Evolutionary conservation across 257 asterid species (phyloP), one percentile per base, ranked within the genome.

Genomic region (Fraxinus anomala): DNA sequence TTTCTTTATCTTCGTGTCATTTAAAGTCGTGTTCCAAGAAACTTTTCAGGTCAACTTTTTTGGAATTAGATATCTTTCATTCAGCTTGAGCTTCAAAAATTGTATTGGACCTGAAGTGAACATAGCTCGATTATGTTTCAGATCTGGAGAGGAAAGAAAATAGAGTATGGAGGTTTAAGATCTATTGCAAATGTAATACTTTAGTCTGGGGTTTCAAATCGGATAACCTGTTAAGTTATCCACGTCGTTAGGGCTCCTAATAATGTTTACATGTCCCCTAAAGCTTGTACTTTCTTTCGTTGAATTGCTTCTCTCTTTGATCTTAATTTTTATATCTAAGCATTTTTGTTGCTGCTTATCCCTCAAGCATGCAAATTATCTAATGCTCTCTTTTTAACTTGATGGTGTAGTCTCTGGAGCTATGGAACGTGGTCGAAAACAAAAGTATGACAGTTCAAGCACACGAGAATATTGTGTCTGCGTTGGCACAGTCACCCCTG

Each of bases 351-450:
- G 16, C 68, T 59, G 31, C 68, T 59, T 6, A 21, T 6, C 23
- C 68, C 31, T 23, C 68, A 4, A 23, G 68, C 9, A 9, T 21
- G 13, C 0, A 30, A 2, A 59, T 61, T 61, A 63, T 23, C 17
- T 63, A 63, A 63, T 63, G 69, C 19, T 61, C 33, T 23, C 11
- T 63, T 63, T 23, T 24, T 63, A 14, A 47, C 74, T 30, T 76
- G 66, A 56, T 56, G 36, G 51, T 83, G 86, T 85, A 92, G 98
- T 85, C 98, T 47, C 77, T 95, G 91, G 97, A 92, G 91, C 85
- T 92, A 34, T 95, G 98, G 99, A 91, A 92, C 92, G 89, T 92
- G 91, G 91, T 79, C 8, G 99, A 92, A 83, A 91, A 94, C 84
- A 92, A 89, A 82, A 91, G 93, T 83, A 89, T 95, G 97, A 90